Conservation (phyloP, 2,329 filamentous ascomycete genomes). For the Xylaria sp. region DNA sequence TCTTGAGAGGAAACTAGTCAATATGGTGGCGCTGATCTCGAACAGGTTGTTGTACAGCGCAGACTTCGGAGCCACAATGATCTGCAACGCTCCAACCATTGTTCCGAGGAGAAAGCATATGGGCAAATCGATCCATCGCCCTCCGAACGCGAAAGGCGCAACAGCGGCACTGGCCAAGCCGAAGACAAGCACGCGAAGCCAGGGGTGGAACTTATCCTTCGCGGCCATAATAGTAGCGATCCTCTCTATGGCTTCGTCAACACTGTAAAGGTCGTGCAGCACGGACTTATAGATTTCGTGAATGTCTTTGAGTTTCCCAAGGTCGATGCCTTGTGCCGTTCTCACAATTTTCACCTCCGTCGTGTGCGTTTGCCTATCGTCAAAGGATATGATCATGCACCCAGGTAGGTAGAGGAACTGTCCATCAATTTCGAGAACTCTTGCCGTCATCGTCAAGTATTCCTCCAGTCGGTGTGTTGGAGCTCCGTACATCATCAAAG, state of each 20-base stretch:
- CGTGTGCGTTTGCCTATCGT: conserved; percentile 73
- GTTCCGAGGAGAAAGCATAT: conserved; percentile 48
- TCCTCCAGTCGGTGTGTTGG: conserved; percentile 92
- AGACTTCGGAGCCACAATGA: conserved; percentile 78
- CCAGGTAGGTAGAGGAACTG: conserved; percentile 92
- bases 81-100: conserved; percentile 65
- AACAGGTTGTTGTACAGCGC: conserved; percentile 71
- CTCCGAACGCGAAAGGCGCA: conserved; percentile 48
- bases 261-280: conserved; percentile 71
- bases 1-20: conserved; percentile 76
- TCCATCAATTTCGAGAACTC: conserved; percentile 88
- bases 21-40: conserved; percentile 66
- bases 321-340: conserved; percentile 74
- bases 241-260: conserved; percentile 47
- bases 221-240: conserved; percentile 44
- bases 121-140: conserved; percentile 47
- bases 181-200: conserved; percentile 47
- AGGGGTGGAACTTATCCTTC: conserved; percentile 47
- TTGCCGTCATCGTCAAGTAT: conserved; percentile 89
- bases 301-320: conserved; percentile 78
- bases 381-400: conserved; percentile 95
- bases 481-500: conserved; percentile 89
- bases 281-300: conserved; percentile 85
- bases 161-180: conserved; percentile 47
- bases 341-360: conserved; percentile 74